Conservation (phyloP, 2,329 filamentous ascomycete genomes). For the Ophioceras dolichostomum region DNA sequence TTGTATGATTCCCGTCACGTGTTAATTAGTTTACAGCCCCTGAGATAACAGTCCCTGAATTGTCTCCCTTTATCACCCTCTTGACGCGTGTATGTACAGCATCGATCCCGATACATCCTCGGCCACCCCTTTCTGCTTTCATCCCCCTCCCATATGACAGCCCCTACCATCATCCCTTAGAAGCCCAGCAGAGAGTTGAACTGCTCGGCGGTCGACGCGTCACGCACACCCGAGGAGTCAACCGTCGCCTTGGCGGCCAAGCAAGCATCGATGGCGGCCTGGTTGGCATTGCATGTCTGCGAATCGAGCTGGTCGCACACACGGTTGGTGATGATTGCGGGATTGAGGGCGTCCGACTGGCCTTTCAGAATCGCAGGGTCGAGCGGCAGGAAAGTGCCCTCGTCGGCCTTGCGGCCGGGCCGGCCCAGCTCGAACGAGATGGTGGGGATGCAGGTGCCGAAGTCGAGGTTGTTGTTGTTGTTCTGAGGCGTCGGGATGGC, state of each 20-base stretch:
- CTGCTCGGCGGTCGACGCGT: conserved; percentile 22
- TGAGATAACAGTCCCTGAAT: too few species aligned
- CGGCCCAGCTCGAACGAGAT: conserved; percentile 48
- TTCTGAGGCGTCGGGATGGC: conserved; percentile 1
- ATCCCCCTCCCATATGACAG: conserved; percentile 5
- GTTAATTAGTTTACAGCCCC: too few species aligned
- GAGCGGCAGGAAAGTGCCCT: conserved; percentile 57
- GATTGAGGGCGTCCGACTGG: conserved; percentile 58
- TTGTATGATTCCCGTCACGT: too few species aligned
- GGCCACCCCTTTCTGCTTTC: conserved; percentile 7
- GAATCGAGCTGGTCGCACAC: conserved; percentile 53
- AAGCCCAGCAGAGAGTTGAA: conserved; percentile 30
- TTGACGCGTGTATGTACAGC: too few species aligned
- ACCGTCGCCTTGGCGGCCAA: conserved; percentile 32
- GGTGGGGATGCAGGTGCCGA: conserved; percentile 41
- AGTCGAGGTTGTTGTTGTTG: conserved; percentile 26
- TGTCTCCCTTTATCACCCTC: too few species aligned
- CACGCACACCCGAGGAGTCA: conserved; percentile 17
- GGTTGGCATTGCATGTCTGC: conserved; percentile 53
- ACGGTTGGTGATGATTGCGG: conserved; percentile 61
- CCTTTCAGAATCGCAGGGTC: conserved; percentile 48
- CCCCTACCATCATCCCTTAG: not conserved
- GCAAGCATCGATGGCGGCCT: conserved; percentile 43
- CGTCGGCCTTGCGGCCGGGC: conserved; percentile 39
- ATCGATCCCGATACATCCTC: too few species aligned